Evolutionary conservation across 2,329 filamentous ascomycete species (phyloP), one percentile per base, ranked within the genome.

Genomic region (Myriangium duriaei): DNA sequence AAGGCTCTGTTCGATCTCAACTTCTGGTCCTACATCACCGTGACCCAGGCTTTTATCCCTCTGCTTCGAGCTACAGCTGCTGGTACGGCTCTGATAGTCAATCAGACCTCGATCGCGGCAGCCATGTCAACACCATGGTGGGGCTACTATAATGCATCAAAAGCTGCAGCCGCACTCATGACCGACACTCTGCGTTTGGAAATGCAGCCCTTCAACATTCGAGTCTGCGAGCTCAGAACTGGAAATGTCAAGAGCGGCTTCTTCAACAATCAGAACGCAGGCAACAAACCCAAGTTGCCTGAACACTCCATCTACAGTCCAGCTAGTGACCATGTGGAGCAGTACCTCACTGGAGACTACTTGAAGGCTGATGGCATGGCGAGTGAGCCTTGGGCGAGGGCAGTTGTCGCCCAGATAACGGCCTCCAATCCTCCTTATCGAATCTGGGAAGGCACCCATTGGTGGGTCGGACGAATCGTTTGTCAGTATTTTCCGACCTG

Each of bases 1-100:
- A 49, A 52, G 34, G 37, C 45, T 15, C 43, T 54, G 1, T 57
- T 49, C 44, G 55, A 59, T n/a, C 31, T 52, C 33, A 59, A 60
- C 32, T 51, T 60, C 11, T 58, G 52, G 51, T 46, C 42, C 5
- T 34, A 37, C 11, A n/a, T 58, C n/a, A 18, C 37, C 11, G 37
- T 51, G 5, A 47, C 47, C 1, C 55, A 58, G 40, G 53, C 48
- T 0, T 56, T 58, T 34, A 14, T 48, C 6, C 49, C 51, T 3
- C 31, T 58, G 17, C 43, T 55, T 7, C n/a, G n/a, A n/a, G 7
- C n/a, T 7, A 61, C 66, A 34, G 57, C 58, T 34, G 51, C 61
- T 3, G 44, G 48, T 9, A 51, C 51, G 12, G 57, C 51, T 0
- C 47, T 56, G 19, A 46, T 65, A 30, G 54, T 60, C 5, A 64